Evolutionary conservation across 2,329 filamentous ascomycete species (phyloP).

Genomic region (Colletotrichum chlorophyti): DNA sequence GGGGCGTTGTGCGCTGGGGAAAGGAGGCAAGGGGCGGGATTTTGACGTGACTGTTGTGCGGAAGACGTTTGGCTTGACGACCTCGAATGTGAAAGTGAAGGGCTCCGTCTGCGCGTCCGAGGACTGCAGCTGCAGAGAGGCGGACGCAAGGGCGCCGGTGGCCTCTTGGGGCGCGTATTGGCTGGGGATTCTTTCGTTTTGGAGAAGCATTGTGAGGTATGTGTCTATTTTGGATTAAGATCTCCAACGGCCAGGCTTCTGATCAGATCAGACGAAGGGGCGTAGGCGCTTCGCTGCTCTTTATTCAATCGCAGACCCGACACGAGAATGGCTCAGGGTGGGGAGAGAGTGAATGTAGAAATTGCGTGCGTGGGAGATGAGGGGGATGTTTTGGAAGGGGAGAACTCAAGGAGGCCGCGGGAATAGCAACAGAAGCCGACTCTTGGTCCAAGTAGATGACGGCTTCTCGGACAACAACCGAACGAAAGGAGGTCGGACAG

Average conservation of each 20-base stretch:
- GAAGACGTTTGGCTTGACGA: constrained; percentile 68
- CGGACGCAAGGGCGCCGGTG: not conserved
- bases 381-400: not conserved
- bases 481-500: not conserved
- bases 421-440: too few relatives aligned
- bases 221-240: not conserved
- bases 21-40: constrained; percentile 68
- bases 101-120: constrained; percentile 33
- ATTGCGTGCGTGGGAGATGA: not conserved
- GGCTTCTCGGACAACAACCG: not conserved
- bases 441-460: too few relatives aligned
- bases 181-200: constrained; percentile 18
- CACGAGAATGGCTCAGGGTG: not conserved
- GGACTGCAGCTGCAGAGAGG: constrained; percentile 18
- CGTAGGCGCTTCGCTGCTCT: not conserved
- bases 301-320: not conserved
- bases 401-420: too few relatives aligned
- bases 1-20: constrained; percentile 63
- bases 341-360: not conserved
- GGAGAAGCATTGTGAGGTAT: constrained; percentile 16
- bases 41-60: constrained; percentile 70
- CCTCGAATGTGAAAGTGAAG: constrained; percentile 68
- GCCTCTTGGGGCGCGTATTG: constrained; percentile 20
- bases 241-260: too few relatives aligned
- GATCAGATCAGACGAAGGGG: not conserved